Evolutionary conservation across 2,329 filamentous ascomycete species (phyloP).

Genomic region (Herpotrichia juniperi): DNA sequence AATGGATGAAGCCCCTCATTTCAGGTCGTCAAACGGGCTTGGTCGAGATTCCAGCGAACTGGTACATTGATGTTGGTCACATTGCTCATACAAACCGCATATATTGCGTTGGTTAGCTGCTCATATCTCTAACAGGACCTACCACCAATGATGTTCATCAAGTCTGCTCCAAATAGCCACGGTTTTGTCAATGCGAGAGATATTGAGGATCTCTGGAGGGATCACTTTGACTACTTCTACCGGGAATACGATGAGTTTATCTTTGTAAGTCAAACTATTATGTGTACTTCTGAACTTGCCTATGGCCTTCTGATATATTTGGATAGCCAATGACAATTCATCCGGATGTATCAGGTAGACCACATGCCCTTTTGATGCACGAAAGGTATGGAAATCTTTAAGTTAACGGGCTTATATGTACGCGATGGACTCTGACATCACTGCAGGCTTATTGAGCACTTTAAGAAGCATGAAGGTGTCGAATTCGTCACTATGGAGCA

Average conservation of each 20-base stretch:
- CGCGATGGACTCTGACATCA: not conserved
- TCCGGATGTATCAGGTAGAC: constrained; percentile 68
- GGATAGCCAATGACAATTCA: constrained; percentile 71
- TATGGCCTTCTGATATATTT: not conserved
- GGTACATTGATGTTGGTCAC: constrained; percentile 63
- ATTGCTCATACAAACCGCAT: not conserved
- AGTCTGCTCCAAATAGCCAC: constrained; percentile 67
- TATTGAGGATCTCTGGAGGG: constrained; percentile 69
- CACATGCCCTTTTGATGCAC: constrained; percentile 75
- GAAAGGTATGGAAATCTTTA: constrained; percentile 58
- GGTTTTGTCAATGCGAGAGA: constrained; percentile 63
- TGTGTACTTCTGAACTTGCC: constrained; percentile 33
- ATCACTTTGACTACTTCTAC: constrained; percentile 77
- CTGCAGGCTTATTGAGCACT: constrained; percentile 66
- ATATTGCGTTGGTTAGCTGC: not conserved
- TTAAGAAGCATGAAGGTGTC: constrained; percentile 67
- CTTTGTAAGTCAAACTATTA: constrained; percentile 59
- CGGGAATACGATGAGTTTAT: constrained; percentile 78
- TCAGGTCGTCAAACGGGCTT: constrained; percentile 66
- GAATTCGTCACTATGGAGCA: constrained; percentile 73
- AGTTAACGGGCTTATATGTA: not conserved
- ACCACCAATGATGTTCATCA: constrained; percentile 76
- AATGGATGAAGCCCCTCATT: constrained; percentile 71
- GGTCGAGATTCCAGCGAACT: constrained; percentile 69
- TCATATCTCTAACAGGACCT: constrained; percentile 23